Conservation (phyloP, 2,329 filamentous ascomycete genomes). For the Boeremia exigua region DNA sequence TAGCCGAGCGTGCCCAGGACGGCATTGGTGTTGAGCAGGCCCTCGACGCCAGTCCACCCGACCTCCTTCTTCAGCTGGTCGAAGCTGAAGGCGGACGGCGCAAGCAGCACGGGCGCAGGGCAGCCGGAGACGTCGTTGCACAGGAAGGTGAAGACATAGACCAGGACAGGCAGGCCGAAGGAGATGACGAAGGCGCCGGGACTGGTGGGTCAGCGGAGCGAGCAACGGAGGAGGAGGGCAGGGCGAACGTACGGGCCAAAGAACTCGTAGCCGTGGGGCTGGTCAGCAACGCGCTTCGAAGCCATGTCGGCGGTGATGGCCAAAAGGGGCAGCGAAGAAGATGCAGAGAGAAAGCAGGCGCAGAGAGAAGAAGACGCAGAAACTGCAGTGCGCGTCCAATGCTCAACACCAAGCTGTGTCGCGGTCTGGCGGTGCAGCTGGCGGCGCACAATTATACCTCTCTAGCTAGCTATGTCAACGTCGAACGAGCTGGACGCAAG, state of each 20-base stretch:
- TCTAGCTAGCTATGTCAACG: conserved; percentile 2
- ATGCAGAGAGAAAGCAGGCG: background rate
- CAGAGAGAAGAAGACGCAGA: no score
- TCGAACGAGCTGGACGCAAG: conserved; percentile 26
- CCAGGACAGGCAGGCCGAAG: conserved; percentile 77
- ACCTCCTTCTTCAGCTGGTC: conserved; percentile 78
- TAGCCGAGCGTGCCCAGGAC: conserved; percentile 76
- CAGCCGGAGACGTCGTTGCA: conserved; percentile 95
- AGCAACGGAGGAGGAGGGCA: background rate
- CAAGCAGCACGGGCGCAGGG: conserved; percentile 80
- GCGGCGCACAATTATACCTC: background rate
- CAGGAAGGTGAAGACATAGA: conserved; percentile 80
- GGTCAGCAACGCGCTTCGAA: conserved; percentile 34
- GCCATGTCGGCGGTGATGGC: conserved; percentile 28
- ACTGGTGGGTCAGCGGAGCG: conserved; percentile 53
- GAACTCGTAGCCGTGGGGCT: conserved; percentile 50
- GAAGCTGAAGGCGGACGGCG: conserved; percentile 73
- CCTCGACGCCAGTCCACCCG: conserved; percentile 80
- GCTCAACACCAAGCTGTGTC: background rate
- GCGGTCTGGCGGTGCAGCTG: background rate
- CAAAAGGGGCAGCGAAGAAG: background rate
- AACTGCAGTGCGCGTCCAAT: no score
- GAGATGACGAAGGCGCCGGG: conserved; percentile 78
- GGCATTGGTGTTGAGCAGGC: conserved; percentile 72
- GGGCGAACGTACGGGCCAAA: conserved; percentile 46